Evolutionary conservation across 2,329 filamentous ascomycete genomes (phyloP).

Genomic region (Dothidotthia symphoricarpi): DNA sequence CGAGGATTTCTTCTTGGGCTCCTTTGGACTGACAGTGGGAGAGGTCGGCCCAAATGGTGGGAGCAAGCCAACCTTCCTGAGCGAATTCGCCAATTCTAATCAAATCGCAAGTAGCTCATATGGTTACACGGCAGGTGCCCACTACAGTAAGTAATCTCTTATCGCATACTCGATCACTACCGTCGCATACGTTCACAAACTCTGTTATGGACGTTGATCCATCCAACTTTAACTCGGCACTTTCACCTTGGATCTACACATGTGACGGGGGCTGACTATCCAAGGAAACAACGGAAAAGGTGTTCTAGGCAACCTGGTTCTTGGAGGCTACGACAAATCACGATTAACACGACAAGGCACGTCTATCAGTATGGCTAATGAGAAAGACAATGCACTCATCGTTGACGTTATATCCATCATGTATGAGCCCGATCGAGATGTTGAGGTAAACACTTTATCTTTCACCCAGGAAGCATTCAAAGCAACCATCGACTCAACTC

Average conservation of each 20-base stretch:
- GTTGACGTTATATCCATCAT: conserved; percentile 30
- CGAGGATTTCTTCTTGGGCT: conserved; percentile 33
- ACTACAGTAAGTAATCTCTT: conserved; percentile 31
- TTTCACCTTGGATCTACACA: no score
- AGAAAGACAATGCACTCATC: conserved; percentile 21
- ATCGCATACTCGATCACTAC: not conserved
- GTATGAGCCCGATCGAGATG: conserved; percentile 2
- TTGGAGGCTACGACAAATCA: conserved; percentile 45
- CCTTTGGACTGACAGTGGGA: conserved; percentile 26
- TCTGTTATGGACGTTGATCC: no score
- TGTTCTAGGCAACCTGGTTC: conserved; percentile 31
- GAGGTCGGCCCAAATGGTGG: conserved; percentile 8
- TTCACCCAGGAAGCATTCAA: conserved; percentile 17
- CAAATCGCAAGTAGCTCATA: conserved; percentile 30
- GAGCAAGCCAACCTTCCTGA: conserved; percentile 21
- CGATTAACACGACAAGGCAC: conserved; percentile 25
- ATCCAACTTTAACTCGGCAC: no score
- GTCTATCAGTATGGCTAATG: conserved; percentile 19
- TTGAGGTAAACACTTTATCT: conserved; percentile 7
- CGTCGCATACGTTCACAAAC: not conserved
- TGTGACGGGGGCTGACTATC: not conserved
- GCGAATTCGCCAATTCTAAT: conserved; percentile 10
- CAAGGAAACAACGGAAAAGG: conserved; percentile 31
- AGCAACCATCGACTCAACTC: conserved; percentile 41
- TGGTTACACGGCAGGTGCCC: conserved; percentile 38